Conservation (phyloP, 139 green algal species). For the Zygnema cylindricum region DNA sequence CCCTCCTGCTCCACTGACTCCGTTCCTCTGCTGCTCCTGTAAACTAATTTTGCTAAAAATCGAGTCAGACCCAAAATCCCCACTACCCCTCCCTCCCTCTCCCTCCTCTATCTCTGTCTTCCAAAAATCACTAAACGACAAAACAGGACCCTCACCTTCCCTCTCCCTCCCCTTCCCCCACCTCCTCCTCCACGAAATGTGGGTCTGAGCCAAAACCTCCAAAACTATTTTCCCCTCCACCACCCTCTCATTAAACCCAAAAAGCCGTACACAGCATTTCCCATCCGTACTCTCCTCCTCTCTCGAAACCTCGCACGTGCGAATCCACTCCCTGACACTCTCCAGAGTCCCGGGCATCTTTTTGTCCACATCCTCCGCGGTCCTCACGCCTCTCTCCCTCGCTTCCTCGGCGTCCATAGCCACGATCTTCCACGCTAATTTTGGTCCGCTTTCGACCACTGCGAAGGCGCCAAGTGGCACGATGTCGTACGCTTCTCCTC, state of each 20-base stretch:
- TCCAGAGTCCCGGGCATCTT: constrained; percentile 12
- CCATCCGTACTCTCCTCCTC: not conserved
- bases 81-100: too few relatives aligned
- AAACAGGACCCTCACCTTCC: too few relatives aligned
- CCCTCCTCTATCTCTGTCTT: too few relatives aligned
- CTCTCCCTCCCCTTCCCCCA: too few relatives aligned
- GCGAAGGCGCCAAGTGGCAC: not conserved
- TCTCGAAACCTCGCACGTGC: not conserved
- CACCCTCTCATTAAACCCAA: constrained; percentile 45
- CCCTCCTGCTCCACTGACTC: too few relatives aligned
- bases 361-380: not conserved
- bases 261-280: not conserved
- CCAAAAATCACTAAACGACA: too few relatives aligned
- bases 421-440: not conserved
- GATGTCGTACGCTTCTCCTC: not conserved
- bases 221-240: constrained; percentile 64
- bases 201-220: constrained; percentile 71
- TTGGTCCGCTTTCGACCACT: not conserved
- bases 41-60: too few relatives aligned
- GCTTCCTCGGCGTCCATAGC: not conserved
- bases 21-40: too few relatives aligned
- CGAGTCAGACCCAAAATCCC: too few relatives aligned
- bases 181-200: constrained; percentile 14
- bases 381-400: not conserved
- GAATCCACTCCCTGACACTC: not conserved